Percentiles rank a stretch among this genome's conserved stretches.
These are phyloP conservation scores for Exophiala sideris DNA, from an alignment of 2,329 filamentous ascomycete genomes.

Conservation along the genomic window DNA sequence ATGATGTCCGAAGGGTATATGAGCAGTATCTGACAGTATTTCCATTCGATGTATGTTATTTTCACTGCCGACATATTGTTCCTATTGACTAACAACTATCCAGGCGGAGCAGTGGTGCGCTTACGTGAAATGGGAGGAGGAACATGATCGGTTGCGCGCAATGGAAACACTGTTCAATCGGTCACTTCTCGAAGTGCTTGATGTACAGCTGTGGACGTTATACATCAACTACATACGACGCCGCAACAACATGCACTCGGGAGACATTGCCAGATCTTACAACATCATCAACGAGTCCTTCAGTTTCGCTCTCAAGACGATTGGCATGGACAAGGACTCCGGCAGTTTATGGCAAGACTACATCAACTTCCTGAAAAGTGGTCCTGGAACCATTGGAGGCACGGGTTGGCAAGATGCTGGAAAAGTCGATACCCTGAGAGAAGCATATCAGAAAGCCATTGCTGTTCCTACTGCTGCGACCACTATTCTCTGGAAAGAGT, in stretches of 20 bases:
- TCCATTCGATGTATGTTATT: slow-evolving; percentile 75
- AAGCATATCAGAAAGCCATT: slow-evolving; percentile 87
- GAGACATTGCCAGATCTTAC: slow-evolving; percentile 72
- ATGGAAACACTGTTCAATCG: slow-evolving; percentile 81
- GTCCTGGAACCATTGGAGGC: slow-evolving; percentile 80
- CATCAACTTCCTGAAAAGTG: slow-evolving; percentile 84
- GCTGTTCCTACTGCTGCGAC: slow-evolving; percentile 80
- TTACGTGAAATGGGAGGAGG: slow-evolving; percentile 85
- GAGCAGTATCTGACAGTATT: slow-evolving; percentile 85
- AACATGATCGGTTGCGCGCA: slow-evolving; percentile 74
- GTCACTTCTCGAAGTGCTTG: slow-evolving; percentile 73
- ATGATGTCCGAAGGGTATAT: slow-evolving; percentile 75
- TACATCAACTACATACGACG: slow-evolving; percentile 96
- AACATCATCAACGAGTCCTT: slow-evolving; percentile 80
- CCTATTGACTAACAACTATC: slow-evolving; percentile 34
- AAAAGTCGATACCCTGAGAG: slow-evolving; percentile 91
- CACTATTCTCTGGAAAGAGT: slow-evolving; percentile 91
- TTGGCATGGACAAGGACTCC: slow-evolving; percentile 88
- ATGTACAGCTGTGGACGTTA: slow-evolving; percentile 83
- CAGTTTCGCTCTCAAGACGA: slow-evolving; percentile 83
- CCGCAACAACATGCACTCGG: slow-evolving; percentile 79
- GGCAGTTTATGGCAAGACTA: slow-evolving; percentile 93
- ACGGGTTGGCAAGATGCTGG: slow-evolving; percentile 93
- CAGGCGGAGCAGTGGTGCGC: slow-evolving; percentile 90
- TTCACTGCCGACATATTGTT: slow-evolving; percentile 10